A percentile compares a stretch with the other conserved stretches of the same genome.
Evolutionary conservation across 176 grass and related monocot species (phyloP).

Genomic region (Olyra latifolia): DNA sequence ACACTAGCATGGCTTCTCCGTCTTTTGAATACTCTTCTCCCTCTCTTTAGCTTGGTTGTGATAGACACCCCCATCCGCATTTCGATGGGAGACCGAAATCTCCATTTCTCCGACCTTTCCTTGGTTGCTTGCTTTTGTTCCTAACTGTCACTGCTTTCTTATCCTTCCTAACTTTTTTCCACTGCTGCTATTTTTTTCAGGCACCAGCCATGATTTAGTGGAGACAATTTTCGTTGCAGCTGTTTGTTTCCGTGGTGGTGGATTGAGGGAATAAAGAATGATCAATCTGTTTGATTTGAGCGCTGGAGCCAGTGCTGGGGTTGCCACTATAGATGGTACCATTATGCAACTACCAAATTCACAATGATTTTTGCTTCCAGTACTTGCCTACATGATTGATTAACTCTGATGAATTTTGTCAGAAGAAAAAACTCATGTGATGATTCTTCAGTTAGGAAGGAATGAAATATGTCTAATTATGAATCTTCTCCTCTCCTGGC

Average conservation of each 20-base stretch:
- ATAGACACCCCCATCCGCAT: neutral
- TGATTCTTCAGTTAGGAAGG: constrained; percentile 32
- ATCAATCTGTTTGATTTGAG: constrained; percentile 52
- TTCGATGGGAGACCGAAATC: neutral
- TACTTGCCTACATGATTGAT: constrained; percentile 34
- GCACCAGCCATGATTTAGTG: constrained; percentile 14
- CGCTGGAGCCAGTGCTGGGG: constrained; percentile 45
- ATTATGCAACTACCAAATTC: constrained; percentile 18
- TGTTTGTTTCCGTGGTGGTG: constrained; percentile 38
- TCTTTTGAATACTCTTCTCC: constrained; percentile 10
- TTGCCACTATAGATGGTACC: constrained; percentile 50
- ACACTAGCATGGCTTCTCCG: neutral
- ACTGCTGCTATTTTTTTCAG: neutral
- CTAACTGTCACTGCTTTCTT: neutral
- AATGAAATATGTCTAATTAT: constrained; percentile 29
- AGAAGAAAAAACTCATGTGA: neutral
- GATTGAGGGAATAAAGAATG: constrained; percentile 47
- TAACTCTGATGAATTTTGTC: neutral
- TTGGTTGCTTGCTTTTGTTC: neutral
- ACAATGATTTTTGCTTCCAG: constrained; percentile 38
- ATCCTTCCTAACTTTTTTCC: neutral
- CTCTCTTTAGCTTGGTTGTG: neutral
- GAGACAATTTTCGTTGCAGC: constrained; percentile 10
- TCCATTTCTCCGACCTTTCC: neutral
- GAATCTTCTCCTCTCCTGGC: constrained; percentile 33